These are phyloP conservation scores for Dactylellina cionopaga DNA, from an alignment of 2,329 filamentous ascomycete species.

Conservation along the genomic window DNA sequence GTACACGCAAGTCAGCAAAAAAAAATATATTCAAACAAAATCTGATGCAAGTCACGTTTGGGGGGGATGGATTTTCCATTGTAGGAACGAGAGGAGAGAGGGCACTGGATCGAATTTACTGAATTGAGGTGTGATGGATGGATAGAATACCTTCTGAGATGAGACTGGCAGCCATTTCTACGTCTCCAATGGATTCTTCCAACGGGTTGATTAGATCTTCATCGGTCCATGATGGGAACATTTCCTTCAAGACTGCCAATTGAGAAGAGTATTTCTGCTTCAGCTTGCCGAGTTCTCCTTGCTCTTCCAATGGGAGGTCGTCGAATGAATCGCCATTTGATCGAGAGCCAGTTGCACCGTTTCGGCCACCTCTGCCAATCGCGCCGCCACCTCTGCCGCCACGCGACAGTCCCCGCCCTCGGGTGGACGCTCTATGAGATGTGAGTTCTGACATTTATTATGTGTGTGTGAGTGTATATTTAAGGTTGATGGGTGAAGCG, in stretches of 20 bases:
- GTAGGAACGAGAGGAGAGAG: too few species aligned
- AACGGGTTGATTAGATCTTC: conserved; percentile 93
- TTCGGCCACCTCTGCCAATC: conserved; percentile 74
- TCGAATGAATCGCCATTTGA: conserved; percentile 70
- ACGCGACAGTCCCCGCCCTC: conserved; percentile 89
- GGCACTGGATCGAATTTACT: too few species aligned
- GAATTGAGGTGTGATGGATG: too few species aligned
- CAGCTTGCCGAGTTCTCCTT: conserved; percentile 89
- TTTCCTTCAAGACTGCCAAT: conserved; percentile 83
- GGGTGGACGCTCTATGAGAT: conserved; percentile 63
- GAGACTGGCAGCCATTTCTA: conserved; percentile 77
- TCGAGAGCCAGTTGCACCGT: conserved; percentile 73
- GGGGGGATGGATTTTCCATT: not conserved
- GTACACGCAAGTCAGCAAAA: conserved; percentile 48
- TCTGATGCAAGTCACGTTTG: not conserved
- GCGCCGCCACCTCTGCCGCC: conserved; percentile 76
- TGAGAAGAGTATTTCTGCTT: conserved; percentile 87
- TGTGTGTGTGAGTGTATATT: conserved; percentile 51
- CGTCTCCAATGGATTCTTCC: conserved; percentile 84
- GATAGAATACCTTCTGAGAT: conserved; percentile 79
- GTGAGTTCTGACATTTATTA: conserved; percentile 85
- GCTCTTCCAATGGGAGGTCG: conserved; percentile 68
- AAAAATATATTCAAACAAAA: not conserved
- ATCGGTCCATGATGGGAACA: conserved; percentile 95
- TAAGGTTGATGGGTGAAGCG: conserved; percentile 7